Evolutionary conservation across 306 rosid species (phyloP).

Genomic region (Sechiopsis laciniata): DNA sequence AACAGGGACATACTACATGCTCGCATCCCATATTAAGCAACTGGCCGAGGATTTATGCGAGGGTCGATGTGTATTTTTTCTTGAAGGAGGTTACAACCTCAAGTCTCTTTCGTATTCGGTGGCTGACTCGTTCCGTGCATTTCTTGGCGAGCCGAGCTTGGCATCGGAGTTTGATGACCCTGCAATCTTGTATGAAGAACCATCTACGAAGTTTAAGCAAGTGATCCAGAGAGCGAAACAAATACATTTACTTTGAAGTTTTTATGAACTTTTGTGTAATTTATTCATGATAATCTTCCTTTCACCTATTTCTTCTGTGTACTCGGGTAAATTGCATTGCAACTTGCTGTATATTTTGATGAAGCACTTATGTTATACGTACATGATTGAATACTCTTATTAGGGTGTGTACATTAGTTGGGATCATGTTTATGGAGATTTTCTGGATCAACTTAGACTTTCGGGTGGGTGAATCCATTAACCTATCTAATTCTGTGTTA

Average conservation of each 20-base stretch:
- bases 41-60: slow-evolving; percentile 68
- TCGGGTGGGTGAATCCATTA: no score
- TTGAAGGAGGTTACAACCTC: slow-evolving; percentile 94
- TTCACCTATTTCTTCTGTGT: background rate
- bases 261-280: background rate
- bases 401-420: no score
- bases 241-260: slow-evolving; percentile 44
- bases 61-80: slow-evolving; percentile 68
- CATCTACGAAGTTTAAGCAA: slow-evolving; percentile 50
- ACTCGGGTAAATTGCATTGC: background rate
- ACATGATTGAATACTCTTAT: no score
- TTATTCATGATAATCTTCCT: background rate
- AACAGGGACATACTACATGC: slow-evolving; percentile 84
- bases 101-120: slow-evolving; percentile 64
- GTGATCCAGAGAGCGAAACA: slow-evolving; percentile 61
- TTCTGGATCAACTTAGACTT: no score
- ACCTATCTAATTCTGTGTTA: no score
- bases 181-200: slow-evolving; percentile 66
- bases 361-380: background rate
- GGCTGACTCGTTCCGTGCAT: slow-evolving; percentile 78
- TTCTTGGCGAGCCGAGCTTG: slow-evolving; percentile 74
- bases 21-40: slow-evolving; percentile 65
- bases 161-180: slow-evolving; percentile 73
- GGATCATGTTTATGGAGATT: no score
- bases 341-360: slow-evolving; percentile 1